Evolutionary conservation across 2,329 filamentous ascomycete genomes (phyloP), one percentile per base, ranked within the genome.

Genomic region (Aspergillus sp.): DNA sequence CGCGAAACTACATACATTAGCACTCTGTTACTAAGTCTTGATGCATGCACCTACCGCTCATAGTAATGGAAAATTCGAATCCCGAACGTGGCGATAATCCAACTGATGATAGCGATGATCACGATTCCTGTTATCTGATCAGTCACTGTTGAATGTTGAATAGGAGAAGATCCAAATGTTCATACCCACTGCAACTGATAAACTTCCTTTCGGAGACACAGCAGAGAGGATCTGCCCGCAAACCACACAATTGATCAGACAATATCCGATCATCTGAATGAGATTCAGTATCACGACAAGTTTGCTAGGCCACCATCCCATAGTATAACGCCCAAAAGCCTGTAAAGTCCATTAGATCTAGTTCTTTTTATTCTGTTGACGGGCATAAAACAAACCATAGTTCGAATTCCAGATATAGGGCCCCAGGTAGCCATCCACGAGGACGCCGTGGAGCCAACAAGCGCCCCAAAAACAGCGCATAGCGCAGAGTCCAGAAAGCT

Each of bases 161-260:
- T 3, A 20, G 17, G 2, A 6, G 15, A 20, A 2, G 11, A 11
- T 48, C 18, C 32, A 24, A 7, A 36, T n/a, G 56, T 22, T 64
- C 71, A 52, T 66, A 63, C 87, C 87, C 1, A 89, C 87, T 34
- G 84, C 80, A 18, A 89, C 81, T 2, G 83, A 84, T 72, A 89
- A 79, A 59, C 75, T 80, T n/a, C 78, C 81, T 58, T 81, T 79
- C 1, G 76, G 71, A 12, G 83, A 85, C 4, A 90, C 84, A 2
- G 87, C 87, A 4, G 84, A 87, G 2, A 90, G 74, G 24, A 89
- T 88, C 66, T 89, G 87, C 0, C 88, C 88, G 2, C 84, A 84
- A 15, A 90, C 79, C 5, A 89, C 85, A 34, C 82, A 85, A 68
- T 87, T 83, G 58, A 89, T 84, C 67, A 88, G 74, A 17, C 79